Base-by-base conservation (phyloP, 805 yeast genomes). In the Myxozyma vanderwaltii region DNA sequence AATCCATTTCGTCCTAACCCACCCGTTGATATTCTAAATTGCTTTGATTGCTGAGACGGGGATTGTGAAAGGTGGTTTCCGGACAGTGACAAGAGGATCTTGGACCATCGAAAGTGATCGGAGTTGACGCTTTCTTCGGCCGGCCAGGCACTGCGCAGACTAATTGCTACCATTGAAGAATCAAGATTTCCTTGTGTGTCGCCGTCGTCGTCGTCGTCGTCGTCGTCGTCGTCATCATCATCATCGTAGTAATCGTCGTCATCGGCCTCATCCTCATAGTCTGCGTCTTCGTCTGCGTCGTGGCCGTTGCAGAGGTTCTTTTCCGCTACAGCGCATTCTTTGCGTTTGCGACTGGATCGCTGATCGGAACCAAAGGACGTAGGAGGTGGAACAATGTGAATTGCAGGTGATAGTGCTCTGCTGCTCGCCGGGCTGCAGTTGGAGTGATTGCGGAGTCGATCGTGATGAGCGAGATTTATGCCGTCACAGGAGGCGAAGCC, bases 351-450 rank as follows among this genome's bases (percentile, higher is more conserved):
- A 12, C 41, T 26, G 4, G 36, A 15, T 6, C 26, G 24, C 27
- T 31, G 24, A 12, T 7, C 13, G 13, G 27, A 31, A 29, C 29
- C 27, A 12, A 17, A 10, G 7, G 29, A 23, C 26, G 50, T 15
- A n/a, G 31, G 29, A 8, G 56, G 56, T 29, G 56, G 56, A 2
- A 53, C 56, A 23, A 53, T 53, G 21, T 53, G 56, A 19, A 53
- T 38, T 13, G 46, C 56, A 19, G 56, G 56, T 6, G 56, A 53
- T 13, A 53, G 38, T 1, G 51, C 43, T n/a, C 51, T 46, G 48
- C 48, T 46, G 10, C 23, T 7, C 13, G 54, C 46, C 15, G 8
- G 26, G 23, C n/a, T 10, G 39, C 38, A 13, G 23, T 50, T 3
- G n/a, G 40, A 8, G 4, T 27, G 4, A 15, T 17, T 19, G 40